phyloP scores from a whole-genome alignment of 75 land plant species.

The Cupressus sempervirens region DNA sequence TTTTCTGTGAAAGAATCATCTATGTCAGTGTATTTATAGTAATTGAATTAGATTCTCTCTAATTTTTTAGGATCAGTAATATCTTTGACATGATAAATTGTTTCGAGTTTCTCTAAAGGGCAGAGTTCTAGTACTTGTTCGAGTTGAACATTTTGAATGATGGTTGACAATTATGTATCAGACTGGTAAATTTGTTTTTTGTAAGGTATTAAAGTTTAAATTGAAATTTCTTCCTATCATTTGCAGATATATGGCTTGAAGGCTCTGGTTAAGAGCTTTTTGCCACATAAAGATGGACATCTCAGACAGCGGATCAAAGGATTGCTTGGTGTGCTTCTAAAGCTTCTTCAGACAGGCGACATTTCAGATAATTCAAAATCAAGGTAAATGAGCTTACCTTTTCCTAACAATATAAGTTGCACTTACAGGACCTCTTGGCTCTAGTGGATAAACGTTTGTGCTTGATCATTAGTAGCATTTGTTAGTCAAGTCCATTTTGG shows the following conservation, averaged over 20 bases:
- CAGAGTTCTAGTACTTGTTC: neutral
- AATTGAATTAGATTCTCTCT: neutral
- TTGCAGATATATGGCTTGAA: conserved; percentile 75
- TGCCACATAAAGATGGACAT: conserved; percentile 37
- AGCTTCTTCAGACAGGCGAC: conserved; percentile 39
- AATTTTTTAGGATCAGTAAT: neutral
- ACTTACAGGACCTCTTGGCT: neutral
- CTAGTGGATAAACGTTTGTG: neutral
- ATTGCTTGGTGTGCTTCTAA: conserved; percentile 32
- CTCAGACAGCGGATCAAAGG: conserved; percentile 23
- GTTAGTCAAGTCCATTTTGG: neutral
- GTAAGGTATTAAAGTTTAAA: neutral
- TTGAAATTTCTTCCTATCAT: neutral
- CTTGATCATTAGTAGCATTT: neutral
- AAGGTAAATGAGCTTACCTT: conserved; percentile 27
- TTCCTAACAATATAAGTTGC: neutral
- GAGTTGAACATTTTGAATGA: neutral
- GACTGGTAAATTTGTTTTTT: neutral
- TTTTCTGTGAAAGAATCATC: neutral
- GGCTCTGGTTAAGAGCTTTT: conserved; percentile 57
- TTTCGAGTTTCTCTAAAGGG: neutral
- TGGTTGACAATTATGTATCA: neutral
- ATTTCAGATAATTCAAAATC: conserved; percentile 15
- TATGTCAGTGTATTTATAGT: neutral
- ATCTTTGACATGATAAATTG: neutral